Evolutionary conservation across 495 filamentous ascomycete species (phyloP).

Genomic region (Astrothelium subdiscretum): DNA sequence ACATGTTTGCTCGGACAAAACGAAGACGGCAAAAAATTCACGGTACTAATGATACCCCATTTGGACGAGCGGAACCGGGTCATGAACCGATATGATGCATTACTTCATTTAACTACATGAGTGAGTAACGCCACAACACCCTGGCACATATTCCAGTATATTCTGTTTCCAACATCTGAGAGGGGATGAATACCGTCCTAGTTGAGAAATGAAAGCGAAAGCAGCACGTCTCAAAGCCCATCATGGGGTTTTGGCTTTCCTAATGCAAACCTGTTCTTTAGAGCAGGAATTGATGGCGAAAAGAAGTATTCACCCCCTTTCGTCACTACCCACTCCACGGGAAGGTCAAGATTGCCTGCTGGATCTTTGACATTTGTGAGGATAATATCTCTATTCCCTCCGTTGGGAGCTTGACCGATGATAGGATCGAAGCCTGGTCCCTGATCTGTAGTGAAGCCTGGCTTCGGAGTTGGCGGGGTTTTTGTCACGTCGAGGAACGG

Average conservation of each 20-base stretch:
- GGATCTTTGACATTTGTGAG: background rate
- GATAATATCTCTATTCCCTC: background rate
- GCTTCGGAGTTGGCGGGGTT: background rate
- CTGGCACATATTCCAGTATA: too few species aligned
- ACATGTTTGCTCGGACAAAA: too few species aligned
- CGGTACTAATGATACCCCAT: too few species aligned
- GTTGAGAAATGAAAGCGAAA: too few species aligned
- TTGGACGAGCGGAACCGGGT: too few species aligned
- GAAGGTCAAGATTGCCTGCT: background rate
- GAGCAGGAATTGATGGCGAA: background rate
- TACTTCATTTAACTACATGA: too few species aligned
- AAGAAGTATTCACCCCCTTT: background rate
- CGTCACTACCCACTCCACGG: background rate
- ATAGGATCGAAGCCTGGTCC: background rate
- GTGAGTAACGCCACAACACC: too few species aligned
- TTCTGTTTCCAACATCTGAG: too few species aligned
- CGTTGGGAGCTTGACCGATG: background rate
- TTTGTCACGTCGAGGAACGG: background rate
- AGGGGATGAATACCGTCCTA: too few species aligned
- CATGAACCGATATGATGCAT: too few species aligned
- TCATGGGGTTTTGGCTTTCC: background rate
- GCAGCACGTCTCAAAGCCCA: background rate
- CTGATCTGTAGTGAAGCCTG: background rate
- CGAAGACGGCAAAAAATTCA: too few species aligned
- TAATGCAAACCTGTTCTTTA: background rate